Percentiles rank a stretch among this genome's conserved stretches.
phyloP scores from a whole-genome alignment of 352 stramenopile species.

The Aphanomyces stellatus region DNA sequence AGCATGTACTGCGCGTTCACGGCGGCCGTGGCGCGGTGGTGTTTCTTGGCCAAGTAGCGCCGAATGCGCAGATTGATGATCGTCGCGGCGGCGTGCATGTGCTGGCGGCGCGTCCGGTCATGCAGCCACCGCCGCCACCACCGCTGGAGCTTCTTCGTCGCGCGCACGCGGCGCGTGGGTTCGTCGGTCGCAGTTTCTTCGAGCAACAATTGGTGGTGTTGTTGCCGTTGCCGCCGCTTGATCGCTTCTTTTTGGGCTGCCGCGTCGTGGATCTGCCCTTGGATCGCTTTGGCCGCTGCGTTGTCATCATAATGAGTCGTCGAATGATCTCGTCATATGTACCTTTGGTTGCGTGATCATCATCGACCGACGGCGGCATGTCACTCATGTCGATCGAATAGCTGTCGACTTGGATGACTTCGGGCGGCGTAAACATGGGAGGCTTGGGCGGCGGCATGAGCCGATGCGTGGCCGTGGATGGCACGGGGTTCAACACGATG shows the following conservation, averaged over 20 bases:
- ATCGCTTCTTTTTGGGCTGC: no score
- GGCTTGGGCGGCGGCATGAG: not conserved
- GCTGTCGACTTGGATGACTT: slow-evolving; percentile 3
- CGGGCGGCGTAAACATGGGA: not conserved
- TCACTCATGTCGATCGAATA: not conserved
- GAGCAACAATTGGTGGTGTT: not conserved
- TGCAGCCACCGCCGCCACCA: not conserved
- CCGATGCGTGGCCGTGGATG: no score
- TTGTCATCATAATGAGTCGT: no score
- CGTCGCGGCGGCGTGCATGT: not conserved
- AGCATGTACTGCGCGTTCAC: not conserved
- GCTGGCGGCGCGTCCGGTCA: not conserved
- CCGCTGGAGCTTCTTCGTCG: not conserved
- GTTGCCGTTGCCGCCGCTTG: no score
- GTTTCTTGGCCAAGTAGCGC: not conserved
- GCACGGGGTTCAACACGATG: not conserved
- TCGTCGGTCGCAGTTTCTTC: not conserved
- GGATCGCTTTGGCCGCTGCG: no score
- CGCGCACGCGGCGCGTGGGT: not conserved
- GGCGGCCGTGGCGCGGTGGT: not conserved
- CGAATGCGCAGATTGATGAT: slow-evolving; percentile 6
- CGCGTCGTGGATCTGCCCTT: no score
- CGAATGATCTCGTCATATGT: no score
- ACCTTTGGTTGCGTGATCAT: not conserved
- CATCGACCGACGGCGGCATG: not conserved